Percentiles rank a stretch among this genome's conserved stretches.
Evolutionary conservation across 345 rosid species (phyloP).

Genomic region (Brassica nigra): DNA sequence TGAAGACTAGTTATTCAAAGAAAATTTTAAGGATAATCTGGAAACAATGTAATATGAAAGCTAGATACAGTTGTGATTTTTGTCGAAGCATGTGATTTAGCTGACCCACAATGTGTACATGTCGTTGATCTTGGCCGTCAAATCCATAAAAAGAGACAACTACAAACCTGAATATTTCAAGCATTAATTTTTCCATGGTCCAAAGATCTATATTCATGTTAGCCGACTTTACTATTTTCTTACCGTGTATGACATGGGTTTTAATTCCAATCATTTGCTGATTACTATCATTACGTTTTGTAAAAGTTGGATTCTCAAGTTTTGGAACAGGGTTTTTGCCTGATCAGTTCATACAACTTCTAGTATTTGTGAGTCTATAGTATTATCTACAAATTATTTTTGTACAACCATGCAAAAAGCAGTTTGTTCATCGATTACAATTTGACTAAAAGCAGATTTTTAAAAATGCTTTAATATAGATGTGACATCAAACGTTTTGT

Average conservation of each 20-base stretch:
- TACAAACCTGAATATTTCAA: neutral
- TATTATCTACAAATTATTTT: neutral
- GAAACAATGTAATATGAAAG: neutral
- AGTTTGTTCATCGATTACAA: neutral
- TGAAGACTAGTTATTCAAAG: neutral
- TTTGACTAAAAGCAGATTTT: neutral
- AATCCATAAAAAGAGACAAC: neutral
- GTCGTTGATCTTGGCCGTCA: conserved; percentile 13
- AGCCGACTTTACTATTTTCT: neutral
- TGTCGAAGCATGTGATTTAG: conserved; percentile 4
- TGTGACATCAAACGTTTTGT: neutral
- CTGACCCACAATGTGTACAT: conserved; percentile 1
- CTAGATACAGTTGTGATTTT: neutral
- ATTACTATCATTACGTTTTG: neutral
- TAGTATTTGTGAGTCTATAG: neutral
- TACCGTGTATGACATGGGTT: neutral
- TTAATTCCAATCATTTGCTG: neutral
- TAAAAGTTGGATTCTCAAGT: neutral
- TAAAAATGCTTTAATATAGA: neutral
- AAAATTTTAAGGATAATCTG: neutral
- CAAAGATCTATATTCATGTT: neutral
- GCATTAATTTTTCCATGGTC: neutral
- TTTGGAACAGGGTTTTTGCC: neutral
- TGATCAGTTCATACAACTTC: neutral
- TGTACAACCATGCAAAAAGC: neutral